These are phyloP conservation scores for Solanum pinnatisectum DNA, from an alignment of 257 asterid species.

Conservation along the genomic window DNA sequence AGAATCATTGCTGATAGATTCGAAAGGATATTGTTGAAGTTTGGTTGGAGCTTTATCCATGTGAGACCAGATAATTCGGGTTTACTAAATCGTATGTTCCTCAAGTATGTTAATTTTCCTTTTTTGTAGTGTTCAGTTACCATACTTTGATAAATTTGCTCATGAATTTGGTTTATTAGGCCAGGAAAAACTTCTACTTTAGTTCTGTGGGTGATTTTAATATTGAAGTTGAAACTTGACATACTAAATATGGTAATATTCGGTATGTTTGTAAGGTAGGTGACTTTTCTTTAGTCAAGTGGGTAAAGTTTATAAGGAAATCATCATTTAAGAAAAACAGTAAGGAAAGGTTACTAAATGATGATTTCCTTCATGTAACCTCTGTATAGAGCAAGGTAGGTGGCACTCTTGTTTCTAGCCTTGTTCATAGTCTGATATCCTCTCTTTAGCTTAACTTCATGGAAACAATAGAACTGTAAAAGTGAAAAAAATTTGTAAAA, in stretches of 20 bases:
- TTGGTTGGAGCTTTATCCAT: not conserved
- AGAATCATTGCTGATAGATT: not conserved
- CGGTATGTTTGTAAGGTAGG: too few relatives aligned
- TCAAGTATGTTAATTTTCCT: not conserved
- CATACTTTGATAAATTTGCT: not conserved
- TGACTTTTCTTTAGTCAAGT: too few relatives aligned
- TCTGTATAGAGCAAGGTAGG: constrained; percentile 80
- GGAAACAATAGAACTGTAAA: not conserved
- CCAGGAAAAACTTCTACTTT: not conserved
- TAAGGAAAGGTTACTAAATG: too few relatives aligned
- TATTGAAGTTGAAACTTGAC: not conserved
- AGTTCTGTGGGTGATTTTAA: not conserved
- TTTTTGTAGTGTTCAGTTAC: not conserved
- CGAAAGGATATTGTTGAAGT: not conserved
- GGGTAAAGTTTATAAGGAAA: too few relatives aligned
- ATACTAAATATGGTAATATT: not conserved
- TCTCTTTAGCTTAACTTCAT: constrained; percentile 10
- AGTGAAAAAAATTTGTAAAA: not conserved
- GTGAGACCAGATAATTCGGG: not conserved
- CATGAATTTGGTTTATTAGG: not conserved
- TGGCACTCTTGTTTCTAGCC: constrained; percentile 45
- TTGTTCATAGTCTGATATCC: constrained; percentile 56
- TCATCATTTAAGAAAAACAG: too few relatives aligned
- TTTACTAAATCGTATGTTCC: too few relatives aligned
- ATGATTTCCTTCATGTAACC: constrained; percentile 8